A percentile compares a stretch with the other conserved stretches of the same genome.
Evolutionary conservation across 768 basidiomycete genomes (phyloP).

Genomic region (Termitomyces sp.): DNA sequence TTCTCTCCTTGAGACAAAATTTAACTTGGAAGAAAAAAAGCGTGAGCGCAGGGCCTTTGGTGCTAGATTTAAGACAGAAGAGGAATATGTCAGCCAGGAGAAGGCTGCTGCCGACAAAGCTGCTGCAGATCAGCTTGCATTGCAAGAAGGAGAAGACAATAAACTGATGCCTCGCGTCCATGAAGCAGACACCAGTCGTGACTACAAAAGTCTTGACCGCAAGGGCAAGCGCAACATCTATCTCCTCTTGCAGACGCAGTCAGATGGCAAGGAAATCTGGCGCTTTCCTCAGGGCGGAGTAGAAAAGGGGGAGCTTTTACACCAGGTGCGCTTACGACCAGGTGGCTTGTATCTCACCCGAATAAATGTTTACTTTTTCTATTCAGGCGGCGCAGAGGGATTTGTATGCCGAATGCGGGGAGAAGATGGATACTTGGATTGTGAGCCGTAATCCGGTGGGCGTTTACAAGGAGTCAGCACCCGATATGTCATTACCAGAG

Average conservation of each 20-base stretch:
- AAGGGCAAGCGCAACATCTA: slow-evolving; percentile 84
- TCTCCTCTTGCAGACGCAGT: slow-evolving; percentile 59
- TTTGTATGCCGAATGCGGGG: slow-evolving; percentile 67
- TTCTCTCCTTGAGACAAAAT: slow-evolving; percentile 76
- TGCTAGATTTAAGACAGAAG: slow-evolving; percentile 41
- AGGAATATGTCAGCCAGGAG: slow-evolving; percentile 36
- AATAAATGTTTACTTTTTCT: not conserved
- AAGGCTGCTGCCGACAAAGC: slow-evolving; percentile 49
- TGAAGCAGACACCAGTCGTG: slow-evolving; percentile 51
- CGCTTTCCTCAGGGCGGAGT: slow-evolving; percentile 70
- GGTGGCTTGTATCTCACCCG: not conserved
- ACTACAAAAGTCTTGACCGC: slow-evolving; percentile 75
- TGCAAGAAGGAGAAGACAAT: slow-evolving; percentile 57
- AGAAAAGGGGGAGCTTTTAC: slow-evolving; percentile 61
- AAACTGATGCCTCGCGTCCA: slow-evolving; percentile 56
- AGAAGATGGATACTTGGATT: slow-evolving; percentile 88
- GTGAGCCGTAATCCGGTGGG: slow-evolving; percentile 89
- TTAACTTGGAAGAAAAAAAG: slow-evolving; percentile 66
- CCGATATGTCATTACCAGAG: slow-evolving; percentile 18
- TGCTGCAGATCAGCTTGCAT: slow-evolving; percentile 49
- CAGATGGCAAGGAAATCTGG: slow-evolving; percentile 57
- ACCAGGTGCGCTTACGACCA: slow-evolving; percentile 49
- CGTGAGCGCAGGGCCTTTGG: slow-evolving; percentile 77
- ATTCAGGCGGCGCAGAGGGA: slow-evolving; percentile 68
- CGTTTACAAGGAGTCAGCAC: slow-evolving; percentile 49